Conservation (phyloP, 495 filamentous ascomycete species). For the Filosporella fistucella region DNA sequence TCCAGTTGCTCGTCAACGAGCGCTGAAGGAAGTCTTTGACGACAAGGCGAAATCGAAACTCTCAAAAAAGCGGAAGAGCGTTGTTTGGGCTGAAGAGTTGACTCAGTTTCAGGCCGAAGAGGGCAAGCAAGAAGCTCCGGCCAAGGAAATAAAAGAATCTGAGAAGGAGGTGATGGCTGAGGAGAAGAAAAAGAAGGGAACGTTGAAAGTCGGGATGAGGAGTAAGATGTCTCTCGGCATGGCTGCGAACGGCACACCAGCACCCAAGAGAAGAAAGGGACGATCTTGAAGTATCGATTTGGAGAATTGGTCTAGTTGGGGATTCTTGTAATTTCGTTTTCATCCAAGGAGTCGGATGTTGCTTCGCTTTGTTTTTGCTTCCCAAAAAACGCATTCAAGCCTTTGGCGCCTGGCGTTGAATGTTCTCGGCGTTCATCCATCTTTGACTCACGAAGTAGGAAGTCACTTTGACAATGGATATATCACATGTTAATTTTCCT, state of each 20-base stretch:
- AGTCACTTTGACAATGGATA: no score
- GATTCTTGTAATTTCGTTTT: no score
- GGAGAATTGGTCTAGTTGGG: no score
- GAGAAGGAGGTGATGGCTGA: slow-evolving; percentile 8
- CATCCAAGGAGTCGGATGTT: no score
- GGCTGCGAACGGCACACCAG: slow-evolving; percentile 24
- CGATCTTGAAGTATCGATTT: no score
- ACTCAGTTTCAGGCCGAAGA: slow-evolving; percentile 19
- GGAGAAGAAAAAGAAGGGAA: slow-evolving; percentile 22
- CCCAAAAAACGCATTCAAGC: no score
- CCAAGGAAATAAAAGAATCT: no score
- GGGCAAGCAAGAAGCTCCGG: neutral
- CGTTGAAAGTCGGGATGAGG: slow-evolving; percentile 21
- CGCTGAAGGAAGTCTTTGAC: slow-evolving; percentile 22
- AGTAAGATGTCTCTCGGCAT: slow-evolving; percentile 24
- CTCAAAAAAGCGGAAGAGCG: slow-evolving; percentile 16
- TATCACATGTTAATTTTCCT: no score
- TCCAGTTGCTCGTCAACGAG: slow-evolving; percentile 14
- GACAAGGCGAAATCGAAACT: slow-evolving; percentile 12
- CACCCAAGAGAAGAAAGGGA: slow-evolving; percentile 21
- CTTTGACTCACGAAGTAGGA: no score
- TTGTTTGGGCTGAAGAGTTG: slow-evolving; percentile 25
- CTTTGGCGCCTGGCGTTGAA: no score
- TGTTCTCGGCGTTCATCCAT: no score
- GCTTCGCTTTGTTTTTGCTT: no score